A percentile compares a stretch with the other conserved stretches of the same genome.
These are phyloP conservation scores for Avena insularis DNA, from an alignment of 176 grass and related monocot species.

Conservation along the genomic window DNA sequence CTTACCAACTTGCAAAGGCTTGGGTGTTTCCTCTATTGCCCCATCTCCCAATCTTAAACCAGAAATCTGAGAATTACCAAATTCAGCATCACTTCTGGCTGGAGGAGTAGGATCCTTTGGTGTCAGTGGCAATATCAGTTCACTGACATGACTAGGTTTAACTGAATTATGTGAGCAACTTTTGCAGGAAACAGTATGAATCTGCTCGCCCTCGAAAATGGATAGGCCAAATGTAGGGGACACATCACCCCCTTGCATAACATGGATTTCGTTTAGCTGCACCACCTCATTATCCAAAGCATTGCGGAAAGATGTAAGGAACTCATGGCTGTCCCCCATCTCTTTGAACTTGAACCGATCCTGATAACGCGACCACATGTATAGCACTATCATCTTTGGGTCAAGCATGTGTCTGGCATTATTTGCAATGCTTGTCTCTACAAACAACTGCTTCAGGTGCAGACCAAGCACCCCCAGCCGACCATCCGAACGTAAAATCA, in stretches of 20 bases:
- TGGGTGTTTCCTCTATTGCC: constrained; percentile 9
- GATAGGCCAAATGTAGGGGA: constrained; percentile 46
- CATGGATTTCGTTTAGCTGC: constrained; percentile 3
- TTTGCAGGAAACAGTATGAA: constrained; percentile 49
- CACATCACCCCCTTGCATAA: background rate
- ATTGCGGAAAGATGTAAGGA: constrained; percentile 54
- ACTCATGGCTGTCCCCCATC: constrained; percentile 78
- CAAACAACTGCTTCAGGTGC: constrained; percentile 61
- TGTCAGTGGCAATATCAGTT: too few species aligned
- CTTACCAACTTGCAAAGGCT: constrained; percentile 48
- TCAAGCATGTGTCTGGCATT: constrained; percentile 37
- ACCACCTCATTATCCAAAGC: constrained; percentile 51
- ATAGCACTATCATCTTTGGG: constrained; percentile 50
- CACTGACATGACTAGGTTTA: background rate
- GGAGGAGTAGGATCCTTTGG: background rate
- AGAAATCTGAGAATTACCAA: constrained; percentile 5
- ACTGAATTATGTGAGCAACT: constrained; percentile 44
- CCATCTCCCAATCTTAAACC: constrained; percentile 40
- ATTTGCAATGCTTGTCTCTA: constrained; percentile 40
- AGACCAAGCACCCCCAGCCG: constrained; percentile 42
- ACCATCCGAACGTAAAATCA: constrained; percentile 49
- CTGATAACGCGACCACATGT: constrained; percentile 36
- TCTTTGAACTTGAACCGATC: constrained; percentile 12
- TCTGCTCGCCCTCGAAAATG: constrained; percentile 55
- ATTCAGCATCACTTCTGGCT: constrained; percentile 36